Percentiles rank a stretch among this genome's conserved stretches.
These are phyloP conservation scores for Volvariella volvacea DNA, from an alignment of 1,284 basidiomycete genomes.

Conservation along the genomic window DNA sequence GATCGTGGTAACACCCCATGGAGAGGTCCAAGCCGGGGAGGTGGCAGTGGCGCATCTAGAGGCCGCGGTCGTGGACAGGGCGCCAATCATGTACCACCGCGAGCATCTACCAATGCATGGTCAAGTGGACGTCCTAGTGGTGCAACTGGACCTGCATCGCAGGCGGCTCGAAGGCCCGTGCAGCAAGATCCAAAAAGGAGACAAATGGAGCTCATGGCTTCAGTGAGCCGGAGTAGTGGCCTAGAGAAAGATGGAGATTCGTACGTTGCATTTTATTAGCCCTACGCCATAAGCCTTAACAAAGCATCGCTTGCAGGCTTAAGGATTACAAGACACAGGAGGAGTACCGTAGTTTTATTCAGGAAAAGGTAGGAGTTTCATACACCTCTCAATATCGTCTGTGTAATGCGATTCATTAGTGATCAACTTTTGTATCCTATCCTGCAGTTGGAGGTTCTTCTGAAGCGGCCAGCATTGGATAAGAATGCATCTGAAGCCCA, in stretches of 20 bases:
- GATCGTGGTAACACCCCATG: no score
- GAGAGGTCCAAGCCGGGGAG: no score
- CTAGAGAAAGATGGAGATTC: conserved; percentile 63
- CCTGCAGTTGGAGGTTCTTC: conserved; percentile 41
- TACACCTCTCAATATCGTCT: background rate
- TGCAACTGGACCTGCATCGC: no score
- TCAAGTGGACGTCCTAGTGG: no score
- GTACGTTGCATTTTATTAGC: conserved; percentile 36
- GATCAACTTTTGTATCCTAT: background rate
- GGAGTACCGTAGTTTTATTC: conserved; percentile 57
- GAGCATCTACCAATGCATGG: no score
- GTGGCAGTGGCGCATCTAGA: background rate
- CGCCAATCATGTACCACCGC: no score
- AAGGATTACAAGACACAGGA: conserved; percentile 51
- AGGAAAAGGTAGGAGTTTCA: conserved; percentile 44
- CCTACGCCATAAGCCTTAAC: no score
- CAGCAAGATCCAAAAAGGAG: conserved; percentile 3
- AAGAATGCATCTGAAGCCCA: conserved; percentile 21
- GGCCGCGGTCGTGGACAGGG: no score
- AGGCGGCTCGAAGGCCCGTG: no score
- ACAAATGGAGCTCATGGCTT: conserved; percentile 56
- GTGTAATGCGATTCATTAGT: conserved; percentile 4
- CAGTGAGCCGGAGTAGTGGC: conserved; percentile 67
- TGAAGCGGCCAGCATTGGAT: conserved; percentile 20
- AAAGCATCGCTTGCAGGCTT: conserved; percentile 43